These are phyloP conservation scores for Rhynchosporium agropyri DNA, from an alignment of 2,329 filamentous ascomycete species.

Conservation along the genomic window DNA sequence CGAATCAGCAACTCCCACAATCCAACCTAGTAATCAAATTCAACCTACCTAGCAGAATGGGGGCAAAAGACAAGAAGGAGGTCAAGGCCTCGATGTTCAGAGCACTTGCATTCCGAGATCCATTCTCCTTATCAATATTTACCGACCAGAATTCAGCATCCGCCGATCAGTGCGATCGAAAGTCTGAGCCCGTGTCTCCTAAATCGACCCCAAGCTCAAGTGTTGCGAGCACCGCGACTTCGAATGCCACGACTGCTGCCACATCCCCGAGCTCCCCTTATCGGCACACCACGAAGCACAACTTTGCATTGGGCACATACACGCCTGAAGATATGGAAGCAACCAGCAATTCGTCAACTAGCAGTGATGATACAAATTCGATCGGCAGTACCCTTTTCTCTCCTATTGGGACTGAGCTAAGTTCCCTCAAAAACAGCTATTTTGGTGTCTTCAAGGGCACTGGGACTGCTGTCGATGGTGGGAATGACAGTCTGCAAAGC, in stretches of 20 bases:
- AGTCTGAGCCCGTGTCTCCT: neutral
- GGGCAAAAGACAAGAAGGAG: neutral
- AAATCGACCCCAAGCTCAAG: neutral
- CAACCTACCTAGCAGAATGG: neutral
- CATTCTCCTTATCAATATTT: neutral
- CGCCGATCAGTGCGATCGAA: neutral
- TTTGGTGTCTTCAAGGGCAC: neutral
- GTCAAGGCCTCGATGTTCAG: neutral
- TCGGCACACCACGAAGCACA: neutral
- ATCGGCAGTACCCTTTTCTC: neutral
- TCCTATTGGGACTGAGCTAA: neutral
- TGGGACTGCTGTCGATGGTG: conserved; percentile 12
- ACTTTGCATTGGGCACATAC: too few species aligned
- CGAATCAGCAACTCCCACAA: too few species aligned
- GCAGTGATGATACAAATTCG: neutral
- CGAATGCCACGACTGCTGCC: neutral
- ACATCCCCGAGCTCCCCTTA: neutral
- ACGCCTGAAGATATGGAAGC: neutral
- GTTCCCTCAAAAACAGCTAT: neutral
- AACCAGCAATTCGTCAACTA: neutral
- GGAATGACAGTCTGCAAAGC: conserved; percentile 9
- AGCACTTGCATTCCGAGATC: conserved; percentile 6
- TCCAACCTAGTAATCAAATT: neutral
- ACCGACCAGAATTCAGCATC: neutral
- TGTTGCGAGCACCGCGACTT: neutral